Evolutionary conservation across 768 basidiomycete genomes (phyloP).

Genomic region (Tricholoma saponaceum): DNA sequence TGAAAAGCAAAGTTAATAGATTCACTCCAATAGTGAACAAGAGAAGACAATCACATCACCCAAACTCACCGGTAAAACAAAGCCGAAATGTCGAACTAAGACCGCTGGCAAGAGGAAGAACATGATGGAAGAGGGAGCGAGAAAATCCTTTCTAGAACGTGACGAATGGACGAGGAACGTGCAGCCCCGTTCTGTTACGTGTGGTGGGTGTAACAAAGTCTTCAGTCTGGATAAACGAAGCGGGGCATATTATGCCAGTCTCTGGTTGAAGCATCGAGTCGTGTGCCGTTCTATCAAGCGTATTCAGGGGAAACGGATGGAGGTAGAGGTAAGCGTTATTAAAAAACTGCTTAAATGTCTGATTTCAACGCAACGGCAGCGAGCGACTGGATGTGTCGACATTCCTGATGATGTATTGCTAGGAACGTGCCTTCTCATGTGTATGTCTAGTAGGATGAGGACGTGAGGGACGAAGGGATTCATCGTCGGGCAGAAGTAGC

Average conservation of each 20-base stretch:
- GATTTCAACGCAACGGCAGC: not conserved
- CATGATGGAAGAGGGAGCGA: not conserved
- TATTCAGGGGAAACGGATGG: not conserved
- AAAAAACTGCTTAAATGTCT: not conserved
- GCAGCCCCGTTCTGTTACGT: not conserved
- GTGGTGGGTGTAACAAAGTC: not conserved
- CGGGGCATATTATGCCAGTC: not conserved
- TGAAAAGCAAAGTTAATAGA: too few relatives aligned
- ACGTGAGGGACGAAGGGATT: too few relatives aligned
- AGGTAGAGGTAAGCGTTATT: too few relatives aligned
- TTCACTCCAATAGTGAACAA: too few relatives aligned
- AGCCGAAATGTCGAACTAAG: not conserved
- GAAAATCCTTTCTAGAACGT: not conserved
- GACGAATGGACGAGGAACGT: not conserved
- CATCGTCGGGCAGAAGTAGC: too few relatives aligned
- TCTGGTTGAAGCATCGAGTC: not conserved
- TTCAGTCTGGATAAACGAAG: not conserved
- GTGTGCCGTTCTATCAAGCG: not conserved
- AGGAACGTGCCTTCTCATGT: not conserved
- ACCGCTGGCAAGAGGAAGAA: not conserved
- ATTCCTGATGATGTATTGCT: not conserved
- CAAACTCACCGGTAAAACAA: too few relatives aligned
- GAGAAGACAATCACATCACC: too few relatives aligned
- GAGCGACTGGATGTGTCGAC: not conserved
- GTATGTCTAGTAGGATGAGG: not conserved